phyloP scores from a whole-genome alignment of 1,139 yeast species.

The Geotrichum phurueaensis region DNA sequence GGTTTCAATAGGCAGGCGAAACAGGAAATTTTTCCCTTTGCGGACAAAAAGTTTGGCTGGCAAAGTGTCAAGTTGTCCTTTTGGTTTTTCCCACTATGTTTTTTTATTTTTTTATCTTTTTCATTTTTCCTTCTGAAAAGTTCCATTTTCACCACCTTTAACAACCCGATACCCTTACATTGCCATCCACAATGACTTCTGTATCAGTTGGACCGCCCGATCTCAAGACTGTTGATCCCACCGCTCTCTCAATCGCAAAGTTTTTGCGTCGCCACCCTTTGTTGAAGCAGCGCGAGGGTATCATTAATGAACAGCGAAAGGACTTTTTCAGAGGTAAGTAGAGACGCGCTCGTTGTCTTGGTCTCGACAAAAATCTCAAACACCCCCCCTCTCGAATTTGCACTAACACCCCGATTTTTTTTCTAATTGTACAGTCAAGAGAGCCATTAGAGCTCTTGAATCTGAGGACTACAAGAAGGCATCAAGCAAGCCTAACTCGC shows the following conservation, averaged over 20 bases:
- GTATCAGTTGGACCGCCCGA: constrained; percentile 35
- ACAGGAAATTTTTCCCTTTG: not conserved
- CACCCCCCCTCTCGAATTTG: not conserved
- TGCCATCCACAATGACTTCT: constrained; percentile 20
- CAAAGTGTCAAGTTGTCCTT: constrained; percentile 13
- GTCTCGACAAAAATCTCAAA: not conserved
- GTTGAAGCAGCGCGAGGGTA: constrained; percentile 76
- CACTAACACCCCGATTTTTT: not conserved
- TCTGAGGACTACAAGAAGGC: constrained; percentile 63
- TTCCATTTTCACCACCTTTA: constrained; percentile 1
- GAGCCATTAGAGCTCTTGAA: constrained; percentile 71
- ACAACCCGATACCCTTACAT: constrained; percentile 1
- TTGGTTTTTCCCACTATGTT: too few species aligned
- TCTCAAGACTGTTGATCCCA: constrained; percentile 34
- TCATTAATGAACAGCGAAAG: constrained; percentile 58
- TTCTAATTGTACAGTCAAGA: constrained; percentile 40
- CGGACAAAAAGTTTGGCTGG: not conserved
- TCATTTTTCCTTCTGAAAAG: not conserved
- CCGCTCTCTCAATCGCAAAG: constrained; percentile 60
- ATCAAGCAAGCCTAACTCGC: constrained; percentile 47
- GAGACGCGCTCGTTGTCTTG: not conserved
- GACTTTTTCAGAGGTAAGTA: constrained; percentile 68
- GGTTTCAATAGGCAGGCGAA: not conserved
- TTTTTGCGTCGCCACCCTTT: constrained; percentile 58
- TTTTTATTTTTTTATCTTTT: not conserved